These are phyloP conservation scores for Carex kokanica DNA, from an alignment of 176 grass and related monocot genomes.

Conservation along the genomic window DNA sequence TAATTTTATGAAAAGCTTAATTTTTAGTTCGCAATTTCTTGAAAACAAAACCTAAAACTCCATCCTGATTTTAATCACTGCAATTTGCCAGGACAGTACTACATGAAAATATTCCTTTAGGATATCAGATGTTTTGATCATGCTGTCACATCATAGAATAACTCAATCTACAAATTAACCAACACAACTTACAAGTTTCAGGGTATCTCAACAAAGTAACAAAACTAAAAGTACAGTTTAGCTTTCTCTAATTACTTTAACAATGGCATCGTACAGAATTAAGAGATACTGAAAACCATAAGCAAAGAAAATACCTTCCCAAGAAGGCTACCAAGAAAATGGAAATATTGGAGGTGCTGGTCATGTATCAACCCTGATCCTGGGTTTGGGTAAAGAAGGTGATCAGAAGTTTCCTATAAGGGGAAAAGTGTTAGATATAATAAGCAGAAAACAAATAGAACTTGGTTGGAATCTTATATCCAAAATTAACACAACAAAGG, in stretches of 20 bases:
- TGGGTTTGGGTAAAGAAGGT: constrained; percentile 95
- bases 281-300: constrained; percentile 5
- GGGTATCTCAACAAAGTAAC: background rate
- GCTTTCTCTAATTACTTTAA: background rate
- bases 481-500: background rate
- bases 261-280: constrained; percentile 2
- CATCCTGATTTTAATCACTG: background rate
- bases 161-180: background rate
- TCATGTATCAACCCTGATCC: constrained; percentile 95
- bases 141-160: background rate
- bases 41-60: background rate
- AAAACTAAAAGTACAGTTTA: background rate
- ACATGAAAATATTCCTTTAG: background rate
- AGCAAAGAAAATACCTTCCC: constrained; percentile 65
- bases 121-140: background rate
- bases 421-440: constrained; percentile 11
- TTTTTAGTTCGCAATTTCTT: background rate
- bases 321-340: constrained; percentile 93
- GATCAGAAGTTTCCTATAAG: constrained; percentile 77
- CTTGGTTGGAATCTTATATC: background rate
- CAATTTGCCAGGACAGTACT: background rate
- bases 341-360: constrained; percentile 83
- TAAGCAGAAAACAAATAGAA: constrained; percentile 15
- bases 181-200: constrained; percentile 2
- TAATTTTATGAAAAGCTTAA: constrained; percentile 3